Evolutionary conservation across 2,329 filamentous ascomycete species (phyloP), one percentile per base, ranked within the genome.

Genomic region (Monosporascus sp.): DNA sequence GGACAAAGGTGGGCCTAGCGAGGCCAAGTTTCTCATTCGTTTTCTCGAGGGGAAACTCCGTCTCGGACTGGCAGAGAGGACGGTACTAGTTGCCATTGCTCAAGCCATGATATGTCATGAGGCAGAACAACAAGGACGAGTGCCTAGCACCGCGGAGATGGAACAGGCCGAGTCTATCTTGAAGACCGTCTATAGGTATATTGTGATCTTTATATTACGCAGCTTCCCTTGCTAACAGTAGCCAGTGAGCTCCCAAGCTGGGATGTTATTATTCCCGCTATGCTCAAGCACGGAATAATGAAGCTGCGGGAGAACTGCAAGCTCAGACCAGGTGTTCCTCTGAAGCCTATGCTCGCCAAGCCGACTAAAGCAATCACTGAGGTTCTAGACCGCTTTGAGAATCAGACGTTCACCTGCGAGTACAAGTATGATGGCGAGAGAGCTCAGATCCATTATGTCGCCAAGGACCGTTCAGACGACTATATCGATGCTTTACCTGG

Each of bases 391-490:
- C 89, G 94, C 5, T 99, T 99, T 60, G 94, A 97, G 68, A 86
- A 89, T 58, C 94, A 96, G 67, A 88, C 87, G 26, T 99, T 99
- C 65, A 97, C 94, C 1, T 99, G 94, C 73, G 94, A 99, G 70
- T 99, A 96, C 79, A 99, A 99, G 71, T 99, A 99, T 66, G 94
- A 99, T 64, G 94, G 94, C 48, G 94, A 99, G 72, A 82, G 94
- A 67, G 94, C 94, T n/a, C 94, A 99, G 68, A 97, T 99, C 49
- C 94, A 99, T 69, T 99, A 96, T 62, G 91, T 97, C 35, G 87
- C 92, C 5, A 89, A 91, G 57, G 88, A 93, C 57, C 82, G 89
- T 9, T 76, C 84, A 2, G 76, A 88, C 55, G 79, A 91, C 51
- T 87, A 90, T 60, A 80, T 81, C 53, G 81, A 87, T 47, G 78